phyloP scores from a whole-genome alignment of 352 stramenopile genomes.

The Phytophthora palmivora region DNA sequence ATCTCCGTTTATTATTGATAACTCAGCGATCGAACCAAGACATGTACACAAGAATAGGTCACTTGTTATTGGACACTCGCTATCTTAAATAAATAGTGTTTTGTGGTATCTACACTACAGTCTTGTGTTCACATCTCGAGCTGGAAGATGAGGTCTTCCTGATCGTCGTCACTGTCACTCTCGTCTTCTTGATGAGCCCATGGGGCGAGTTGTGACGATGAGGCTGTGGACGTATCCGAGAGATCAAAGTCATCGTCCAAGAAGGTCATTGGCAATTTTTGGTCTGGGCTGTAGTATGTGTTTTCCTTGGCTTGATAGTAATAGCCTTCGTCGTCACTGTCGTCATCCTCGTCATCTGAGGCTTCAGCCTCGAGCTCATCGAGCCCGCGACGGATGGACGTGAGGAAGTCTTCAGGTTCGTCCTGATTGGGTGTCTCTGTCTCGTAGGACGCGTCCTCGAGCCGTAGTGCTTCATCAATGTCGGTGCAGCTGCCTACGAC shows the following conservation, averaged over 20 bases:
- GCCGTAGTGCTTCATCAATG: slow-evolving; percentile 33
- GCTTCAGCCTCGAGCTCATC: slow-evolving; percentile 31
- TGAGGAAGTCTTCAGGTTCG: slow-evolving; percentile 39
- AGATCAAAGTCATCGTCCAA: slow-evolving; percentile 37
- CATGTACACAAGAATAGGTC: slow-evolving; percentile 6
- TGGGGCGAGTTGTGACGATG: slow-evolving; percentile 27
- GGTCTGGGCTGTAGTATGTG: slow-evolving; percentile 47
- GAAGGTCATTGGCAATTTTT: slow-evolving; percentile 25
- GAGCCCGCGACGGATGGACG: slow-evolving; percentile 41
- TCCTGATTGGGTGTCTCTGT: slow-evolving; percentile 16
- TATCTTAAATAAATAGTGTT: slow-evolving; percentile 40
- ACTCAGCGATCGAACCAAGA: slow-evolving; percentile 7
- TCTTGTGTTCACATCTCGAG: slow-evolving; percentile 38
- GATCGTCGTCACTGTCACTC: slow-evolving; percentile 20
- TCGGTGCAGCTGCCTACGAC: slow-evolving; percentile 36
- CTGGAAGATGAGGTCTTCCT: slow-evolving; percentile 47
- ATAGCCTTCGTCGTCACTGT: slow-evolving; percentile 33
- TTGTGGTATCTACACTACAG: slow-evolving; percentile 28
- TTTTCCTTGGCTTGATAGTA: slow-evolving; percentile 21
- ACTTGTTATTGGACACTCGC: neutral
- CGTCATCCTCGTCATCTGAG: slow-evolving; percentile 24
- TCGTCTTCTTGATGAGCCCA: slow-evolving; percentile 25
- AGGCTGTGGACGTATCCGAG: slow-evolving; percentile 51
- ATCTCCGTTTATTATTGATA: slow-evolving; percentile 1
- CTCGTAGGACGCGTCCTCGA: neutral